A percentile compares a stretch with the other conserved stretches of the same genome.
phyloP scores from a whole-genome alignment of 805 yeast genomes.

The Clavispora carvajalis region DNA sequence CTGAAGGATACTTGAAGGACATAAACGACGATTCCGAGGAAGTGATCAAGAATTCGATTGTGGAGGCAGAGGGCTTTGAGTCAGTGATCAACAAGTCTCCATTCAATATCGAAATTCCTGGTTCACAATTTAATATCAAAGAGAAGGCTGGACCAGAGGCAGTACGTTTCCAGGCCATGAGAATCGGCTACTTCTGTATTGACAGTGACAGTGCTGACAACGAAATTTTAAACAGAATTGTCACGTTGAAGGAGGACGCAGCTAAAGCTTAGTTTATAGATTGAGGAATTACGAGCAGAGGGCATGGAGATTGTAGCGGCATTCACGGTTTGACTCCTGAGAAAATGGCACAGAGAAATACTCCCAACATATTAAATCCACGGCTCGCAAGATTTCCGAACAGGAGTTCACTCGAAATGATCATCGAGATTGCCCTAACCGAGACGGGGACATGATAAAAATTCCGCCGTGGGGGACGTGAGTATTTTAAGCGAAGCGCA shows the following conservation, averaged over 20 bases:
- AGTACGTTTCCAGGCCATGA: constrained; percentile 93
- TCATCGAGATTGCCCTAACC: no score
- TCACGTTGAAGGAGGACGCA: constrained; percentile 82
- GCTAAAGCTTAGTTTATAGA: constrained; percentile 27
- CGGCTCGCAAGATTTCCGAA: no score
- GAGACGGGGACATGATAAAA: no score
- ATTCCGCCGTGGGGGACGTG: no score
- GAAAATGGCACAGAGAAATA: no score
- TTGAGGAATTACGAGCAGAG: no score
- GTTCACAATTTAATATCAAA: constrained; percentile 62
- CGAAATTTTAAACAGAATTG: constrained; percentile 83
- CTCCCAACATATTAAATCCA: no score
- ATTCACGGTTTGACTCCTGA: no score
- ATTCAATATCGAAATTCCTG: constrained; percentile 57
- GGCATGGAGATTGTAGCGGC: no score
- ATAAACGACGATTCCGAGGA: constrained; percentile 77
- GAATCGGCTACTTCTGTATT: constrained; percentile 92
- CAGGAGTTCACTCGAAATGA: no score
- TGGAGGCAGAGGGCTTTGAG: constrained; percentile 67
- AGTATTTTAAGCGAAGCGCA: no score
- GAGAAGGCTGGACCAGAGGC: constrained; percentile 38
- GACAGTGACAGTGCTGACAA: constrained; percentile 67
- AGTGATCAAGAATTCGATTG: constrained; percentile 55
- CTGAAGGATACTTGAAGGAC: constrained; percentile 84
- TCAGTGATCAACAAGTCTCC: constrained; percentile 71